phyloP scores from a whole-genome alignment of 2,329 filamentous ascomycete species.

The Ceratocystis cacaofunesta region DNA sequence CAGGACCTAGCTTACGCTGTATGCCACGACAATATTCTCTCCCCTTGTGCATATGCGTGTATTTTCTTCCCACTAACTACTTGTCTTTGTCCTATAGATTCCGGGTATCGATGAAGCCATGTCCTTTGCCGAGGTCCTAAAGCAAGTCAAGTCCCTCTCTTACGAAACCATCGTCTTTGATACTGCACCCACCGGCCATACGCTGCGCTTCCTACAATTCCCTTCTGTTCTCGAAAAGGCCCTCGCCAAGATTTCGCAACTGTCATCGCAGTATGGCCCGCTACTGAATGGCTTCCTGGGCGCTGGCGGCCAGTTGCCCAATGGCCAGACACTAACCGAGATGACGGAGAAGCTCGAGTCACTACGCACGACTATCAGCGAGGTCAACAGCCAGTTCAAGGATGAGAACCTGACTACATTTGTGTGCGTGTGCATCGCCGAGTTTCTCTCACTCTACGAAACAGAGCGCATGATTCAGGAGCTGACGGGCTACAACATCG shows the following conservation, averaged over 20 bases:
- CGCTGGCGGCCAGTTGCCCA: slow-evolving; percentile 57
- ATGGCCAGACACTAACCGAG: slow-evolving; percentile 83
- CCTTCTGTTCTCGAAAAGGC: slow-evolving; percentile 96
- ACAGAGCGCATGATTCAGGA: slow-evolving; percentile 99
- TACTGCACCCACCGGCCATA: slow-evolving; percentile 94
- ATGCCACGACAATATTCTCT: slow-evolving; percentile 25
- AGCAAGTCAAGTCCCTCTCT: slow-evolving; percentile 96
- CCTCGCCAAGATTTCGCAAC: slow-evolving; percentile 87
- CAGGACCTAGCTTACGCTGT: slow-evolving; percentile 95
- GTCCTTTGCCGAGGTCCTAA: slow-evolving; percentile 97
- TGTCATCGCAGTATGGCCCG: slow-evolving; percentile 86
- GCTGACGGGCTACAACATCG: slow-evolving; percentile 79
- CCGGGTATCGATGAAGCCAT: slow-evolving; percentile 98
- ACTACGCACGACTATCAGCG: slow-evolving; percentile 78
- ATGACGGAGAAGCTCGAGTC: slow-evolving; percentile 91
- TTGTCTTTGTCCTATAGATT: slow-evolving; percentile 42
- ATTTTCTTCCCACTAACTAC: not conserved
- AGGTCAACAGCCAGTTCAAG: slow-evolving; percentile 98
- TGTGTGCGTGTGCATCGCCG: slow-evolving; percentile 94
- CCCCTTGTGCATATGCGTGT: slow-evolving; percentile 2
- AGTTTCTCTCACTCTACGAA: slow-evolving; percentile 93
- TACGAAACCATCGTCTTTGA: slow-evolving; percentile 99
- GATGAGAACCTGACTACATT: slow-evolving; percentile 91
- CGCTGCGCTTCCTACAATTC: slow-evolving; percentile 95
- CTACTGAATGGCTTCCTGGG: slow-evolving; percentile 91